Conservation (phyloP, 2,329 filamentous ascomycete species). For the Tympanopsis confertula region DNA sequence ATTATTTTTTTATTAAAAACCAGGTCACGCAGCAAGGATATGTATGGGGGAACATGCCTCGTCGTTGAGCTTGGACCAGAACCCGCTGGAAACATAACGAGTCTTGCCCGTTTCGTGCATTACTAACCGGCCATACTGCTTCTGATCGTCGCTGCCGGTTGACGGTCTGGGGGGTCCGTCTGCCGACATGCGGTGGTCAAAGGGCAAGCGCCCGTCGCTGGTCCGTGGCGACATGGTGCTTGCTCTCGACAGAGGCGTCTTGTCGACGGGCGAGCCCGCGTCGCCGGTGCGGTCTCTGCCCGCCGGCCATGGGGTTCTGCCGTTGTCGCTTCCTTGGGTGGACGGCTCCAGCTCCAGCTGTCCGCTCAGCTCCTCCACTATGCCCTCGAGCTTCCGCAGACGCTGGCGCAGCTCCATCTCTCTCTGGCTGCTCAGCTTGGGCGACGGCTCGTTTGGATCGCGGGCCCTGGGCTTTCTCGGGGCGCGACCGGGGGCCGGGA, state of each 20-base stretch:
- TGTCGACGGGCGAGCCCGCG: no score
- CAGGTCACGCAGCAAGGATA: slow-evolving; percentile 1
- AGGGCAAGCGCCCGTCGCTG: neutral
- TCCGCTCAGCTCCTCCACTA: slow-evolving; percentile 58
- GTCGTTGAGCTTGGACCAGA: slow-evolving; percentile 67
- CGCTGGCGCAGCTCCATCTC: slow-evolving; percentile 63
- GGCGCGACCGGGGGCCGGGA: slow-evolving; percentile 62
- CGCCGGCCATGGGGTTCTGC: slow-evolving; percentile 8
- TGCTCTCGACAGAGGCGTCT: neutral
- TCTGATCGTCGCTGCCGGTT: slow-evolving; percentile 21
- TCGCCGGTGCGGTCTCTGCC: slow-evolving; percentile 1
- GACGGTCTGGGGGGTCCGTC: slow-evolving; percentile 10
- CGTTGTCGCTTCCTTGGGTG: slow-evolving; percentile 21
- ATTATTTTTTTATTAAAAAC: slow-evolving; percentile 1
- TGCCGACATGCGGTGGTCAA: slow-evolving; percentile 9
- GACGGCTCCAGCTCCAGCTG: slow-evolving; percentile 44
- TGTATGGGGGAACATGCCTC: slow-evolving; percentile 36
- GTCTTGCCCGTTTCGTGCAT: slow-evolving; percentile 57
- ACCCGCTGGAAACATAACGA: slow-evolving; percentile 65
- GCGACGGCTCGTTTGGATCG: slow-evolving; percentile 49
- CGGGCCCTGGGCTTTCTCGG: slow-evolving; percentile 56
- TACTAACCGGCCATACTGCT: slow-evolving; percentile 56
- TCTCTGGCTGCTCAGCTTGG: slow-evolving; percentile 42
- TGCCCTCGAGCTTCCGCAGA: slow-evolving; percentile 61
- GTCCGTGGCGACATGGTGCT: neutral